Conservation (phyloP, 805 yeast species). For the Debaryomyces castellii region DNA sequence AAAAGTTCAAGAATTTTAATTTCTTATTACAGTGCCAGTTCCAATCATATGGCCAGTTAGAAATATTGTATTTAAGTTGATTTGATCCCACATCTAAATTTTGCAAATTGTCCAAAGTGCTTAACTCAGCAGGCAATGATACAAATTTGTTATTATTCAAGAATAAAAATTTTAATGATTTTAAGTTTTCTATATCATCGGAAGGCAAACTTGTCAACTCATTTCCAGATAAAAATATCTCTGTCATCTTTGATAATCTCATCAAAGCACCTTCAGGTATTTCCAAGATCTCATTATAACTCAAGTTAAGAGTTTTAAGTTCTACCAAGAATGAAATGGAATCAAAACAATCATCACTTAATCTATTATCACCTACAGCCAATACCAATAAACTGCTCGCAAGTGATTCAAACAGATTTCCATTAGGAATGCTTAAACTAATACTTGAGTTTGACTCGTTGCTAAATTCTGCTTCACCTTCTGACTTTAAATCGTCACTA, state of each 20-base stretch:
- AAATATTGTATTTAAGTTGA: constrained; percentile 84
- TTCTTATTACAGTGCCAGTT: constrained; percentile 88
- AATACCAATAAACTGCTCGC: constrained; percentile 56
- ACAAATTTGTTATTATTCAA: constrained; percentile 83
- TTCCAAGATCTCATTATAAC: constrained; percentile 83
- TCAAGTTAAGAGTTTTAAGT: constrained; percentile 65
- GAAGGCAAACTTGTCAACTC: constrained; percentile 75
- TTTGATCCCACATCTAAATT: constrained; percentile 91
- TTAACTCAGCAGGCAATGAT: constrained; percentile 84
- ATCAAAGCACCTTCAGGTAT: constrained; percentile 72
- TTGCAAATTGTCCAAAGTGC: constrained; percentile 60
- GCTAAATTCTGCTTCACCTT: constrained; percentile 2
- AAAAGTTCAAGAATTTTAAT: constrained; percentile 78
- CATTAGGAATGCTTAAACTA: constrained; percentile 2
- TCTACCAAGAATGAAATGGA: constrained; percentile 58
- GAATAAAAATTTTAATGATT: constrained; percentile 57
- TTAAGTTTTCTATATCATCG: constrained; percentile 73
- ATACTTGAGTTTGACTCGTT: constrained; percentile 7
- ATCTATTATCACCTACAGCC: constrained; percentile 78
- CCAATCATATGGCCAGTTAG: constrained; percentile 96
- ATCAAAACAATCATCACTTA: constrained; percentile 75
- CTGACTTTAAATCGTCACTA: neutral
- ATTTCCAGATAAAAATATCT: constrained; percentile 81
- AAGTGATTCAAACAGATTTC: constrained; percentile 22
- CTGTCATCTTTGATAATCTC: constrained; percentile 55